Evolutionary conservation across 768 basidiomycete species (phyloP), one percentile per base, ranked within the genome.

Genomic region (Naematelia encephala): DNA sequence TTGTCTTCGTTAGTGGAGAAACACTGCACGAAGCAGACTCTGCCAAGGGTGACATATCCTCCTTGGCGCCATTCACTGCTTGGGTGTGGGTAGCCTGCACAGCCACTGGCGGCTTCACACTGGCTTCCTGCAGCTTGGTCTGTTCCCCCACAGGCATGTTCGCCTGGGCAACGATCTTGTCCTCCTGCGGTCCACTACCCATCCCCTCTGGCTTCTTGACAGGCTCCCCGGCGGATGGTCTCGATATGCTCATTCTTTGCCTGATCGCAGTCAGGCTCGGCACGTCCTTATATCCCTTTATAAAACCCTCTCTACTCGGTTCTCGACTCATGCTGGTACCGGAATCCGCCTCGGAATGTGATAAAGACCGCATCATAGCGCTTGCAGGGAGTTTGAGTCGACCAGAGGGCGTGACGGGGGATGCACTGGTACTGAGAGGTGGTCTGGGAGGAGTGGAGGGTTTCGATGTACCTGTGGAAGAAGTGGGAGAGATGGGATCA

Each of bases 211-310:
- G 51, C 19, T 50, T 43, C 23, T 44, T 54, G 1, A 27, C 2
- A 28, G 19, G 21, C 22, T 22, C 26, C n/a, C 28, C 48, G 39
- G 22, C 10, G 44, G 3, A 16, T 16, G 54, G 25, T 23, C 12
- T 54, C 12, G 55, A 30, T 16, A 54, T 46, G 51, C 57, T 66
- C 43, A 66, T 54, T 27, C 66, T 47, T 26, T 60, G 28, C 47
- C 68, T 51, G 44, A 70, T 73, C 26, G 66, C 68, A 28, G 62
- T 63, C 3, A 73, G 48, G 47, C 64, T 68, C 22, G 72, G 72
- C 1, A 71, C 66, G 42, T 67, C 65, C 47, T 60, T 69, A 51
- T 71, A 73, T 22, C 69, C 72, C 43, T 66, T 50, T n/a, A 70
- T 63, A 56, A 66, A 66, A 13, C 55, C 54, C 23, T 61, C 59